Conservation (phyloP, 2,329 filamentous ascomycete species). For the Trichoderma hamatum region DNA sequence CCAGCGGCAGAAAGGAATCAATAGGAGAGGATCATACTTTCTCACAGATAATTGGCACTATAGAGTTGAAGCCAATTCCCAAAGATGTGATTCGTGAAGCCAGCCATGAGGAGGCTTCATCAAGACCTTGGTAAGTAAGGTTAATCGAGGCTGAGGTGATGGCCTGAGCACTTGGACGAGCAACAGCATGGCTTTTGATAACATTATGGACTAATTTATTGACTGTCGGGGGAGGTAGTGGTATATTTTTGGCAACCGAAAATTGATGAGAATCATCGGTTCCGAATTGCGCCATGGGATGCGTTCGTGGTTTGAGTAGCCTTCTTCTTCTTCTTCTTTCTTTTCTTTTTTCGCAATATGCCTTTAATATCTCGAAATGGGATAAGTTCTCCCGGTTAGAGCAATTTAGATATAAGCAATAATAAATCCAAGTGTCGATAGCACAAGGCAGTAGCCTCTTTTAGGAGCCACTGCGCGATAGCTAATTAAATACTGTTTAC, state of each 20-base stretch:
- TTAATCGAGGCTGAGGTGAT: neutral
- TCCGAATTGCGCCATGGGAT: neutral
- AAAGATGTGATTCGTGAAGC: neutral
- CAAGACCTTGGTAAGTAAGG: conserved; percentile 2
- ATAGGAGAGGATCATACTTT: neutral
- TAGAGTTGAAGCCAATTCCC: neutral
- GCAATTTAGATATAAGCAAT: neutral
- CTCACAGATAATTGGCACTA: conserved; percentile 6
- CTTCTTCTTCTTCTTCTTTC: too few species aligned
- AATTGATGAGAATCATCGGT: neutral
- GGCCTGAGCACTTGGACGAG: neutral
- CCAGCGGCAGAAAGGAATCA: neutral
- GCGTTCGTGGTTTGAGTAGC: too few species aligned
- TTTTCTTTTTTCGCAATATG: too few species aligned
- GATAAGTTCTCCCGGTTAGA: neutral
- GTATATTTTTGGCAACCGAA: neutral
- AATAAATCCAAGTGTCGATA: neutral
- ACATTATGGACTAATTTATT: conserved; percentile 2
- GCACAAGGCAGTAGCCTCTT: neutral
- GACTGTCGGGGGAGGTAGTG: neutral
- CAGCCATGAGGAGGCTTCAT: neutral
- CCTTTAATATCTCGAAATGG: too few species aligned
- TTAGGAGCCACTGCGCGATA: neutral
- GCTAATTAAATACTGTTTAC: neutral
- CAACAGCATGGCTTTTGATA: neutral